Base-by-base conservation (phyloP, 441 rosid genomes). In the Kokia cookei region DNA sequence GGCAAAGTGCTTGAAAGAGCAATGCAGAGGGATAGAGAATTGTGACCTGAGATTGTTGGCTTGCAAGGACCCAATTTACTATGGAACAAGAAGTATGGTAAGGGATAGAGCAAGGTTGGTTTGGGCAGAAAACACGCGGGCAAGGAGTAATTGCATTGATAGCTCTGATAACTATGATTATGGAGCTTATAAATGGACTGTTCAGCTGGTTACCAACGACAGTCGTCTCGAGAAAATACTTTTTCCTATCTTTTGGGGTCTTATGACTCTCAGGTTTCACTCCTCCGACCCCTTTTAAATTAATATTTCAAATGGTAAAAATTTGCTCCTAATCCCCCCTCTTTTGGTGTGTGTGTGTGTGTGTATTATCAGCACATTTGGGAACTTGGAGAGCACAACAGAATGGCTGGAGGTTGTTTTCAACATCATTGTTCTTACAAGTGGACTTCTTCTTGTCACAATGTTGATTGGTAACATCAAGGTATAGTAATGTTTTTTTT, bases 381-480 rank as follows among this genome's bases (percentile, higher is more conserved):
- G 99, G 60, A 91, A 89, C 79, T 76, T 94, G 85, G 96, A 90
- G 83, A 94, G 97, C 86, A 91, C 99, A 13, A 91, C 98, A 27
- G 99, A 93, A 73, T 93, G 99, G 99, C 75, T 88, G 1, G 99
- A 94, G 78, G 97, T 93, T 51, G 93, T 94, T 64, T 94, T 94
- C 89, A 93, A 93, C 82, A 94, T 94, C 66, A 88, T 94, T 75
- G 94, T 93, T 70, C 87, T 94, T 13, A 94, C 98, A 35, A 87
- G 97, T 77, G 99, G 99, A 32, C 96, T 94, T 63, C 86, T 94
- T 50, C 77, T 94, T 19, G 97, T 94, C 62, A 93, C 99, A 32
- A 91, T 94, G 99, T 80, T 94, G 84, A 94, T 94, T 7, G 99
- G 99, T 72, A 94, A 94, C 73, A 94, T 93, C 75, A 94, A 94